A percentile compares a stretch with the other conserved stretches of the same genome.
phyloP scores from a whole-genome alignment of 2,329 filamentous ascomycete species.

The Colletotrichum caudatum region DNA sequence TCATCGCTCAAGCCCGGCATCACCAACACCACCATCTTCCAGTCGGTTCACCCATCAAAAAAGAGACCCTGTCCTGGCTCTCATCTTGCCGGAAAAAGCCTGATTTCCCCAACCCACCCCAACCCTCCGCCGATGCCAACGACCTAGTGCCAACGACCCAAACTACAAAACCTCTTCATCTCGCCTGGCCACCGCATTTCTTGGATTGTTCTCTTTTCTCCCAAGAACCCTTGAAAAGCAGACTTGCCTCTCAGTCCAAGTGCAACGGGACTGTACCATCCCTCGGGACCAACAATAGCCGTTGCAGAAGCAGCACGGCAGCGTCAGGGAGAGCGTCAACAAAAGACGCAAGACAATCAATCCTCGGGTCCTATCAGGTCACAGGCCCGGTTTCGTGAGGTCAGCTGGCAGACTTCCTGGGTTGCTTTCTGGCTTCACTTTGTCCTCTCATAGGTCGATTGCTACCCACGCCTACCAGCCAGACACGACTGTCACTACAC shows the following conservation, averaged over 20 bases:
- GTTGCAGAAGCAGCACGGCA: not conserved
- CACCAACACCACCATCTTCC: conserved; percentile 36
- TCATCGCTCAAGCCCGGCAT: conserved; percentile 38
- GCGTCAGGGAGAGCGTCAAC: conserved; percentile 19
- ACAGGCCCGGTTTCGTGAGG: conserved; percentile 35
- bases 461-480: conserved; percentile 33
- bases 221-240: conserved; percentile 31
- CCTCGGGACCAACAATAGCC: not conserved
- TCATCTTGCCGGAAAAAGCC: conserved; percentile 28
- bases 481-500: conserved; percentile 28
- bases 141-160: conserved; percentile 20
- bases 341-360: conserved; percentile 18
- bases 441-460: conserved; percentile 34
- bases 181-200: conserved; percentile 24
- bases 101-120: conserved; percentile 33
- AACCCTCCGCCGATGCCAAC: conserved; percentile 18
- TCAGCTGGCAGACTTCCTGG: conserved; percentile 35
- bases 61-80: conserved; percentile 29
- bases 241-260: conserved; percentile 1
- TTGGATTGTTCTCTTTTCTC: not conserved
- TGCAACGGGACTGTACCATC: conserved; percentile 4
- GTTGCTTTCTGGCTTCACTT: conserved; percentile 16
- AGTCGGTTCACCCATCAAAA: conserved; percentile 3
- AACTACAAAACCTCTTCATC: conserved; percentile 38
- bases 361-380: conserved; percentile 27